Evolutionary conservation across 805 yeast species (phyloP), one percentile per base, ranked within the genome.

Genomic region (Candida maris): DNA sequence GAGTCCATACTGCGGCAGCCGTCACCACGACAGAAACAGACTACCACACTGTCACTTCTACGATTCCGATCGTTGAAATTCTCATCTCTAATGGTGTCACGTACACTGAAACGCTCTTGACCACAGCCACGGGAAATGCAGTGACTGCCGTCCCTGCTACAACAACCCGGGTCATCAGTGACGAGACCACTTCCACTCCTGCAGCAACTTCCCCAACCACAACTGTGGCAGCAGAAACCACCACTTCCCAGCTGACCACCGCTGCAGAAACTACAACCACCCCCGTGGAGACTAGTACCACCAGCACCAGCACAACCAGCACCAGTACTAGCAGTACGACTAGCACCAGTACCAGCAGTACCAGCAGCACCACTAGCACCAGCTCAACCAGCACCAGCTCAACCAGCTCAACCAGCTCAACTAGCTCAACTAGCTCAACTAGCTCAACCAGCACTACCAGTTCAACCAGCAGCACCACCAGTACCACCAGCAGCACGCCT

Each of bases 51-150:
- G 76, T 73, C 27, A 72, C 78, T 10, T 58, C 70, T 14, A 61
- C 64, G 45, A 61, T 72, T 40, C 79, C 80, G 18, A 68, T 77
- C 14, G 79, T 75, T 25, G 71, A 73, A 44, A 57, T 75, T 13
- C 61, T 73, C 28, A 66, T 75, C 34, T 72, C 76, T 6, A 65
- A 71, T 49, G 78, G 75, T 32, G 71, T 61, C 27, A 70, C 77
- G 25, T 72, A 65, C 45, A 75, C 80, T 12, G 50, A 54, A 40
- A 76, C 81, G 18, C 52, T 65, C 36, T 60, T 67, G 8, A 54
- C 63, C 22, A 64, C 68, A 31, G 59, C 61, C 16, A 62, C 71
- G 13, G 55, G 48, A 17, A 45, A 41, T 5, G 45, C 35, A 9
- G 37, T 35, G 14, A 26, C 19, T 20, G 33, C 44, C n/a, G 38